Evolutionary conservation across 768 basidiomycete genomes (phyloP), one percentile per base, ranked within the genome.

Genomic region (Hericium rajendrae): DNA sequence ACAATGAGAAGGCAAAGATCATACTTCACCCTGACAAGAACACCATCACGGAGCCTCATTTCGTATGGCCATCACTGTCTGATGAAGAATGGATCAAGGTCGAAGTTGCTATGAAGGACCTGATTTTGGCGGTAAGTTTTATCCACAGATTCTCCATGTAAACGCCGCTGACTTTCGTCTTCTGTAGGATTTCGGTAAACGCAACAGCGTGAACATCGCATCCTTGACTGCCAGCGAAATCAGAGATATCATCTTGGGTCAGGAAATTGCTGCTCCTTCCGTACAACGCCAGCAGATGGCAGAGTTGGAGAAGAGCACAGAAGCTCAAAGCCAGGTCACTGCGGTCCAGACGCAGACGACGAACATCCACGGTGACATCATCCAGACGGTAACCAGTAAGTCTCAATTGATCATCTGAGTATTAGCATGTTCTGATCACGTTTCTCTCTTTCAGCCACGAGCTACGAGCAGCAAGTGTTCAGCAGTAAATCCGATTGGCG

Each of bases 401-500:
- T 68, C 0, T 20, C 20, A 24, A 4, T 59, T 40, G 57, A 24
- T 16, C 54, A 18, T 8, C 43, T 55, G 6, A 20, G 6, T 20
- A 22, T 6, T n/a, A 26, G 2, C 11, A 22, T 11, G 48, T 51
- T 20, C 12, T 57, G 37, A 53, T 55, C 37, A 49, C 37, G 62
- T 40, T 24, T 38, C 48, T 22, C 39, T 54, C 32, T 10, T 32
- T 32, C 32, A 87, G 86, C 95, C 0, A 97, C 97, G 60, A 93
- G 91, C 68, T 99, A 99, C 69, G 97, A 97, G 71, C 94, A 97
- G 67, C 90, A 93, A 67, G 88, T 93, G n/a, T 99, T 99, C 77
- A 94, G 91, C 72, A 91, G 88, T 76, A 98, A 99, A 77, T 97
- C 97, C 4, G 97, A 99, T 71, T 99, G 97, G 97, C 92, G 97